Conservation (phyloP, 106 monocot genomes). For the Ottelia alismoides region DNA sequence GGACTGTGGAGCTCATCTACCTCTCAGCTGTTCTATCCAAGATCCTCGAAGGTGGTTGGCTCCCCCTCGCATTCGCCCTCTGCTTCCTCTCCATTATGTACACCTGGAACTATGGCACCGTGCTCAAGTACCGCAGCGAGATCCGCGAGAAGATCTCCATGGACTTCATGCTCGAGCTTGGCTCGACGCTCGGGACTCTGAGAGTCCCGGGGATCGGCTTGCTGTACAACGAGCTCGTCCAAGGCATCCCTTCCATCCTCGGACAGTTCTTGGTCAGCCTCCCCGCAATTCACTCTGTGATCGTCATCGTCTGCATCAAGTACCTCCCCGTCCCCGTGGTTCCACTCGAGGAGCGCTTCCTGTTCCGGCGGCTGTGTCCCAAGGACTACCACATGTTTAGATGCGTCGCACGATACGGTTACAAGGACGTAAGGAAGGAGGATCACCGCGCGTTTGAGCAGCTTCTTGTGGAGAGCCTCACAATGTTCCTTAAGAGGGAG, state of each 20-base stretch:
- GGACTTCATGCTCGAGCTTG: conserved; percentile 66
- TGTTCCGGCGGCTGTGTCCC: conserved; percentile 64
- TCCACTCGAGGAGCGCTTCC: conserved; percentile 62
- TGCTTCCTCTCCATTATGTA: conserved; percentile 71
- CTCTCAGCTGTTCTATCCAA: conserved; percentile 71
- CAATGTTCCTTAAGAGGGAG: conserved; percentile 62
- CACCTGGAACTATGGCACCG: conserved; percentile 83
- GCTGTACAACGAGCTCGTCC: conserved; percentile 73
- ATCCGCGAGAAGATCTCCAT: conserved; percentile 77
- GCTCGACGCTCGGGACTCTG: conserved; percentile 56
- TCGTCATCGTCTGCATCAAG: conserved; percentile 85
- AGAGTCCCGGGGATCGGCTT: conserved; percentile 82
- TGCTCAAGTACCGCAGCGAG: conserved; percentile 74
- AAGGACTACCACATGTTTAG: conserved; percentile 93
- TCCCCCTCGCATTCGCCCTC: conserved; percentile 64
- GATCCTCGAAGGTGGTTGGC: conserved; percentile 71
- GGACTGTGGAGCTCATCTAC: conserved; percentile 60
- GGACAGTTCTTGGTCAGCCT: conserved; percentile 61
- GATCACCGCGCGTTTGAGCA: conserved; percentile 58
- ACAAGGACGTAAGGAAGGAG: conserved; percentile 77
- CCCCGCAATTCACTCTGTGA: conserved; percentile 69
- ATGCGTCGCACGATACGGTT: conserved; percentile 77
- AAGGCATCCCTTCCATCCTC: conserved; percentile 70
- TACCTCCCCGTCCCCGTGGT: conserved; percentile 70
- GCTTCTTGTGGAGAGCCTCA: conserved; percentile 63